Conservation (phyloP, 108 stramenopile genomes). For the Chaetoceros tenuissimus region DNA sequence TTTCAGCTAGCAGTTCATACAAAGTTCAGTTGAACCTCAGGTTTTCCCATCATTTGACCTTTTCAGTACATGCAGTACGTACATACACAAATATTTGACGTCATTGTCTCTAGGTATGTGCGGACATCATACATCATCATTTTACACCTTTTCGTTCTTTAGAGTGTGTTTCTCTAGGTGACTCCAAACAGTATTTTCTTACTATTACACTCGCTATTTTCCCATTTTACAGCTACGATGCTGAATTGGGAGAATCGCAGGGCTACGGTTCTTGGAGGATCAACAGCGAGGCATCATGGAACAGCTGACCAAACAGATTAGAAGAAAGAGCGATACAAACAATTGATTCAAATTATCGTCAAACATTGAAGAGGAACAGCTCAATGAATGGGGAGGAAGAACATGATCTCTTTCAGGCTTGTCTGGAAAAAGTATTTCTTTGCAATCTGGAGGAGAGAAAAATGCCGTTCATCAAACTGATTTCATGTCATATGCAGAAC, state of each 20-base stretch:
- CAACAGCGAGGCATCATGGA: neutral
- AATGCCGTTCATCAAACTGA: constrained; percentile 42
- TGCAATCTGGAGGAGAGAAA: constrained; percentile 39
- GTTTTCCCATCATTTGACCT: too few species aligned
- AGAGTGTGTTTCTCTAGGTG: too few species aligned
- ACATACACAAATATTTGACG: too few species aligned
- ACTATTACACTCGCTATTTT: too few species aligned
- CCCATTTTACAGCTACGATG: too few species aligned
- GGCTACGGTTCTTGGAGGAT: neutral
- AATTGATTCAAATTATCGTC: constrained; percentile 56
- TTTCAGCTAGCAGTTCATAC: too few species aligned
- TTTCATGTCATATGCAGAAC: constrained; percentile 75
- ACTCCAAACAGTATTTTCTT: too few species aligned
- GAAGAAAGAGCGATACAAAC: constrained; percentile 4
- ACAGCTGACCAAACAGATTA: constrained; percentile 6
- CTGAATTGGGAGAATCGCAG: constrained; percentile 59
- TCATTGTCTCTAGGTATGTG: too few species aligned
- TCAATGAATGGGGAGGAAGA: constrained; percentile 13
- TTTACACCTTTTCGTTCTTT: too few species aligned
- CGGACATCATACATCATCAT: too few species aligned
- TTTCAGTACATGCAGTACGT: too few species aligned
- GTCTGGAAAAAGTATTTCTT: constrained; percentile 50
- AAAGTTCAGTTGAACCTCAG: too few species aligned
- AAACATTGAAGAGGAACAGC: constrained; percentile 1
- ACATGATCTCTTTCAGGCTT: constrained; percentile 33